phyloP scores from a whole-genome alignment of 176 grass and related monocot species.

The Eremochloa ophiuroides region DNA sequence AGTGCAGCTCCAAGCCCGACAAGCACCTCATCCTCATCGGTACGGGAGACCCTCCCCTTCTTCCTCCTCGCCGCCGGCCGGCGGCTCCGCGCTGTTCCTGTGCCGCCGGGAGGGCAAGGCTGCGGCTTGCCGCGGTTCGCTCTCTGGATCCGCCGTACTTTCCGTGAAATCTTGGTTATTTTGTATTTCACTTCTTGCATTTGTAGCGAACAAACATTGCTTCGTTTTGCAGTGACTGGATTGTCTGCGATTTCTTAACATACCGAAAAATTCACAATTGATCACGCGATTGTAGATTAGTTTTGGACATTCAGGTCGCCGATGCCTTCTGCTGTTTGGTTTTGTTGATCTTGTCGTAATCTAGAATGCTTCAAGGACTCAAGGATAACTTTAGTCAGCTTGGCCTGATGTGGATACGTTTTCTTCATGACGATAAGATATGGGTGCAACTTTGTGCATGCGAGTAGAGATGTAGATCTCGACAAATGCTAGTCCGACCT shows the following conservation, averaged over 20 bases:
- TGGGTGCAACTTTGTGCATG: constrained; percentile 46
- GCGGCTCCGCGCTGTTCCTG: not conserved
- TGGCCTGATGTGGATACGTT: not conserved
- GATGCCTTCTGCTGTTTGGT: not conserved
- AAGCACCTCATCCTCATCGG: constrained; percentile 95
- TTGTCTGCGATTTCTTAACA: not conserved
- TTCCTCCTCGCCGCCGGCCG: not conserved
- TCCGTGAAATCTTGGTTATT: not conserved
- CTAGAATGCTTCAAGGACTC: not conserved
- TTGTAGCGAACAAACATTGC: not conserved
- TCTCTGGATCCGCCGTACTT: constrained; percentile 15
- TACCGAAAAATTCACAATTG: not conserved
- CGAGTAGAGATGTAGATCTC: not conserved
- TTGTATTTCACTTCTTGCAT: not conserved
- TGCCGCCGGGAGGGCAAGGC: not conserved
- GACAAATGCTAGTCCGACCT: not conserved
- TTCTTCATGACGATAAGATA: not conserved
- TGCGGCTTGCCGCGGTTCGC: not conserved
- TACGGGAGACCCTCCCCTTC: not conserved
- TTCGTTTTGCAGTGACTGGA: not conserved
- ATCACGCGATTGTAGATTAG: not conserved
- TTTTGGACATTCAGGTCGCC: not conserved
- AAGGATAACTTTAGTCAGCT: not conserved
- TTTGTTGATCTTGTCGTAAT: not conserved
- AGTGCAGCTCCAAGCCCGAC: constrained; percentile 90